phyloP scores from a whole-genome alignment of 1,139 yeast species.

The Suhomyces terraborum region DNA sequence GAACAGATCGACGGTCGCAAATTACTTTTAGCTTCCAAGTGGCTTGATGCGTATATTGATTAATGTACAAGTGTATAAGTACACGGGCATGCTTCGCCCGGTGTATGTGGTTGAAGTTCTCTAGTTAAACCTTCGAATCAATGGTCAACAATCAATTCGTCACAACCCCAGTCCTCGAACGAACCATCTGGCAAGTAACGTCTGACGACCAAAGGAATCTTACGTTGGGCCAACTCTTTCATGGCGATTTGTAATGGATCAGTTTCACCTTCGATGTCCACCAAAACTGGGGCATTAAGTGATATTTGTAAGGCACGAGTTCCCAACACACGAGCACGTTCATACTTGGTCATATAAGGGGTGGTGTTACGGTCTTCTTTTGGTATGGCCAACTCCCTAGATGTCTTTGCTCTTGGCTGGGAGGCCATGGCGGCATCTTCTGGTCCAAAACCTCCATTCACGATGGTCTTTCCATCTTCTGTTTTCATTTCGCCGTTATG shows the following conservation, averaged over 20 bases:
- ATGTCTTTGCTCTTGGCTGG: slow-evolving; percentile 60
- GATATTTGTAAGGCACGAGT: slow-evolving; percentile 96
- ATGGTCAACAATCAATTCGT: slow-evolving; percentile 89
- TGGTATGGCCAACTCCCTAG: slow-evolving; percentile 83
- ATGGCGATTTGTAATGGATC: slow-evolving; percentile 98
- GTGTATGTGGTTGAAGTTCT: not conserved
- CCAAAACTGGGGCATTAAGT: slow-evolving; percentile 97
- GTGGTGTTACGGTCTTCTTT: slow-evolving; percentile 89
- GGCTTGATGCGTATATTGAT: slow-evolving; percentile 58
- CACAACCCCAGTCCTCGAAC: slow-evolving; percentile 98
- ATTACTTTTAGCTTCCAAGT: slow-evolving; percentile 56
- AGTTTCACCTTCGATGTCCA: slow-evolving; percentile 97
- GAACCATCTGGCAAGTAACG: slow-evolving; percentile 96
- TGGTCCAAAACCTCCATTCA: slow-evolving; percentile 67
- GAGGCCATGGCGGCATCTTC: slow-evolving; percentile 44
- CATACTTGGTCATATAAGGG: slow-evolving; percentile 98
- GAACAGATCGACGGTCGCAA: slow-evolving; percentile 60
- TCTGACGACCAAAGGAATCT: slow-evolving; percentile 92
- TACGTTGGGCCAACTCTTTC: slow-evolving; percentile 93
- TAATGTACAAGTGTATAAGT: slow-evolving; percentile 16
- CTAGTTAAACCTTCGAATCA: slow-evolving; percentile 23
- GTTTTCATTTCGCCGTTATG: slow-evolving; percentile 54
- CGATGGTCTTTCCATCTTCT: slow-evolving; percentile 72
- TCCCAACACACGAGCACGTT: slow-evolving; percentile 94
- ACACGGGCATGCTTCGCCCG: not conserved